Conservation (phyloP, 768 basidiomycete species). For the Tephrocybe sp. region DNA sequence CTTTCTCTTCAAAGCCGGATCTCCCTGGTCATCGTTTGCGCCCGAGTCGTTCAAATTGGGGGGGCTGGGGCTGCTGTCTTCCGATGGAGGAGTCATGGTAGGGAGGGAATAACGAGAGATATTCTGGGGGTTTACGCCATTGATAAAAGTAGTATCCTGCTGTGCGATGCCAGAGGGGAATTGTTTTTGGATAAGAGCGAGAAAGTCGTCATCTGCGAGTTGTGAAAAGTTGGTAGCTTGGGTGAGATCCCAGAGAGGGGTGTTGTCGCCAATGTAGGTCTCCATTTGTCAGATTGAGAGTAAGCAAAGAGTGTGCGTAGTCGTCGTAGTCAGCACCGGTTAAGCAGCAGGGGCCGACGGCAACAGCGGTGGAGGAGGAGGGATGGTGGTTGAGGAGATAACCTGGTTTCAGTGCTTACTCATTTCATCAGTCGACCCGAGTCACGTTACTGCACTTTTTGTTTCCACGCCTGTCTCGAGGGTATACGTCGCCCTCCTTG, state of each 20-base stretch:
- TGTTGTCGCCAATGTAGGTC: slow-evolving; percentile 39
- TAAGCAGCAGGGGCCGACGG: slow-evolving; percentile 3
- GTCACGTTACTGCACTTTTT: slow-evolving; percentile 11
- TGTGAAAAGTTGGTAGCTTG: slow-evolving; percentile 58
- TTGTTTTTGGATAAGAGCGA: slow-evolving; percentile 75
- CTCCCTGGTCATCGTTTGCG: slow-evolving; percentile 37
- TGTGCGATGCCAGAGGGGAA: slow-evolving; percentile 37
- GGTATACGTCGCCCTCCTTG: slow-evolving; percentile 2
- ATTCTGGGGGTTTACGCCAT: slow-evolving; percentile 59
- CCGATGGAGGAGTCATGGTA: slow-evolving; percentile 60
- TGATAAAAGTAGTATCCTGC: slow-evolving; percentile 25
- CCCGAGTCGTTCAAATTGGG: slow-evolving; percentile 42
- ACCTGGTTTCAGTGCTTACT: slow-evolving; percentile 18
- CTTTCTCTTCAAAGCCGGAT: slow-evolving; percentile 69
- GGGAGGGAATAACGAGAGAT: slow-evolving; percentile 49
- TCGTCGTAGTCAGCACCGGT: slow-evolving; percentile 4
- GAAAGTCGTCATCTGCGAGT: slow-evolving; percentile 72
- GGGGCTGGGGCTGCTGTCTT: slow-evolving; percentile 80
- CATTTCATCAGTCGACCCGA: slow-evolving; percentile 10
- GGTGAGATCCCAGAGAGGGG: slow-evolving; percentile 67
- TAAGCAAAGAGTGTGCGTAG: background rate
- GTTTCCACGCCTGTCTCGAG: slow-evolving; percentile 9
- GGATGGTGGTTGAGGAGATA: slow-evolving; percentile 17
- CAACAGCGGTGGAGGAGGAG: slow-evolving; percentile 1
- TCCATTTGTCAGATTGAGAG: slow-evolving; percentile 40